A percentile compares a stretch with the other conserved stretches of the same genome.
Conservation (phyloP, 306 rosid genomes). For the Pterocarpus macrocarpus region DNA sequence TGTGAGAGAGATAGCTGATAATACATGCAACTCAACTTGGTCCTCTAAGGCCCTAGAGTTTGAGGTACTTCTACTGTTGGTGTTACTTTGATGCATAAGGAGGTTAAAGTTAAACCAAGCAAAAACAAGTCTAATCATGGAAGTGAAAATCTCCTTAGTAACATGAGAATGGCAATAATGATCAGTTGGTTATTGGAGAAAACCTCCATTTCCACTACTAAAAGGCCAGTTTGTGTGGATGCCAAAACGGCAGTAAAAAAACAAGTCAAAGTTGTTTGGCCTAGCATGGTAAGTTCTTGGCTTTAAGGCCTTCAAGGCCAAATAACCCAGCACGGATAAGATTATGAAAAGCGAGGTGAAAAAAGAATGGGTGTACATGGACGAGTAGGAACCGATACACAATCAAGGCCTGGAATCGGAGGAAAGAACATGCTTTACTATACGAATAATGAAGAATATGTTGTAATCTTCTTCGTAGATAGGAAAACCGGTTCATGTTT, state of each 20-base stretch:
- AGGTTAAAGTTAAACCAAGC: background rate
- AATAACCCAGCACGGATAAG: slow-evolving; percentile 48
- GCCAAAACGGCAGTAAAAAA: slow-evolving; percentile 67
- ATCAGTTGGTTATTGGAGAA: background rate
- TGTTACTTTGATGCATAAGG: background rate
- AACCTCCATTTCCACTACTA: slow-evolving; percentile 58
- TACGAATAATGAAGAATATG: background rate
- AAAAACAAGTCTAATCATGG: slow-evolving; percentile 49
- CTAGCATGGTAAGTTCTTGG: slow-evolving; percentile 1
- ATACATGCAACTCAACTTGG: slow-evolving; percentile 14
- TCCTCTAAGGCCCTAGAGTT: background rate
- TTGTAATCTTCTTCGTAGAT: background rate
- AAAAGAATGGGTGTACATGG: slow-evolving; percentile 13
- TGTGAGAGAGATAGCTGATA: background rate
- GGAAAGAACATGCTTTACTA: background rate
- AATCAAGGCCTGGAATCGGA: background rate
- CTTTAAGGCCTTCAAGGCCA: slow-evolving; percentile 48
- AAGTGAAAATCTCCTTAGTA: slow-evolving; percentile 57
- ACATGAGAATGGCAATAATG: slow-evolving; percentile 42
- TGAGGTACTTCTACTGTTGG: background rate
- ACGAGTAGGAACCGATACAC: background rate
- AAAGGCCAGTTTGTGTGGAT: slow-evolving; percentile 63
- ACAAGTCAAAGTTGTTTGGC: slow-evolving; percentile 44
- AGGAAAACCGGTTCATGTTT: background rate
- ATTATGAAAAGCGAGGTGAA: slow-evolving; percentile 44